Percentiles rank a stretch among this genome's conserved stretches.
phyloP scores from a whole-genome alignment of 306 rosid species.

The Benincasa hispida region DNA sequence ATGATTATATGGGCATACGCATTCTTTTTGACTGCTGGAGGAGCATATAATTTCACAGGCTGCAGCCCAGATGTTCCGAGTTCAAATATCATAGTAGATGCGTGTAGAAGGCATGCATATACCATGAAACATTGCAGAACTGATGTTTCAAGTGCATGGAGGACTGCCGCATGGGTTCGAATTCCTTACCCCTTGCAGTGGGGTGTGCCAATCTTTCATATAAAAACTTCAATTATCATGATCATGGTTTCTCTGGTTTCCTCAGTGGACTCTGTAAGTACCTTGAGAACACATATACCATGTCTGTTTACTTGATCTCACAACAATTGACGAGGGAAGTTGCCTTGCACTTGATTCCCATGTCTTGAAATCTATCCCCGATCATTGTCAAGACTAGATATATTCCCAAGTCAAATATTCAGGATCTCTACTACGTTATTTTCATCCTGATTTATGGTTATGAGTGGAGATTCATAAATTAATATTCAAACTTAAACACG shows the following conservation, averaged over 20 bases:
- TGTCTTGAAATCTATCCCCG: background rate
- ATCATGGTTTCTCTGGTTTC: conserved; percentile 64
- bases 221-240: conserved; percentile 75
- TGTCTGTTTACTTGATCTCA: conserved; percentile 3
- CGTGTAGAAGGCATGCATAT: conserved; percentile 69
- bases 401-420: background rate
- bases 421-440: background rate
- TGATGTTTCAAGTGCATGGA: conserved; percentile 72
- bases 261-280: conserved; percentile 78
- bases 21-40: conserved; percentile 82
- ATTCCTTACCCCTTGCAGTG: conserved; percentile 81
- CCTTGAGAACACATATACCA: background rate
- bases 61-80: conserved; percentile 67
- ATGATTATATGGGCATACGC: conserved; percentile 70
- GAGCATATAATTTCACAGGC: conserved; percentile 78
- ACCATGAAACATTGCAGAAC: conserved; percentile 82
- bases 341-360: background rate
- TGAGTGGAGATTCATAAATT: background rate
- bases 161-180: conserved; percentile 69
- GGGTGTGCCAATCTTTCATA: conserved; percentile 75
- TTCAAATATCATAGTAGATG: conserved; percentile 72
- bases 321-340: background rate
- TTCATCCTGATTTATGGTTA: background rate
- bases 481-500: background rate
- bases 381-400: background rate